Conservation (phyloP, 164 flowering plant species). For the Sedum album region DNA sequence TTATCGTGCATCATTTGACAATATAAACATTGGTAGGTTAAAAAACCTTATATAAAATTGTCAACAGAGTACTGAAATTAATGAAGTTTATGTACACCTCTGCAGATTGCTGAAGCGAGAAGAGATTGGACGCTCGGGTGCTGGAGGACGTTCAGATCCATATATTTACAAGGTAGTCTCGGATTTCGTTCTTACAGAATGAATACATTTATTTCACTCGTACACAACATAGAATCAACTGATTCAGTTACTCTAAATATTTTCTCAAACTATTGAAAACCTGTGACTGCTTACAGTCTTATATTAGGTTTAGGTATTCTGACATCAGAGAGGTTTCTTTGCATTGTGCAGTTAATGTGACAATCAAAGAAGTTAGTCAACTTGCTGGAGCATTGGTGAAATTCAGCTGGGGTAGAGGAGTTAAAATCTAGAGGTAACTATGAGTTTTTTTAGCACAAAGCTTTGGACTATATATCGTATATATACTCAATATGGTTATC, state of each 20-base stretch:
- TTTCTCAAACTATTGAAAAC: neutral
- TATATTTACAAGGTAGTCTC: slow-evolving; percentile 60
- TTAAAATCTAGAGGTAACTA: neutral
- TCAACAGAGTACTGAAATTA: neutral
- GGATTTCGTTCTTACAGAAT: too few relatives aligned
- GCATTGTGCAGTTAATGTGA: neutral
- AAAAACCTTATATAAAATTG: too few relatives aligned
- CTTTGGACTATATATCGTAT: neutral
- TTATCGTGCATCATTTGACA: neutral
- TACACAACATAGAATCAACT: neutral
- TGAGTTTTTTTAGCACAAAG: neutral
- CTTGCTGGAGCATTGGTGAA: neutral
- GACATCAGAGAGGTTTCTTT: neutral
- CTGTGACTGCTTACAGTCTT: neutral
- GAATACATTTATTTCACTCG: neutral
- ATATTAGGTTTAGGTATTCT: neutral
- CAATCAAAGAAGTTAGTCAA: neutral
- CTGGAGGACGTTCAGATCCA: slow-evolving; percentile 69
- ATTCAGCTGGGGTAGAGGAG: neutral
- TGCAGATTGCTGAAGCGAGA: slow-evolving; percentile 59
- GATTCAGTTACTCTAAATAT: too few relatives aligned
- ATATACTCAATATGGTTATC: neutral
- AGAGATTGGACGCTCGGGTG: slow-evolving; percentile 53
- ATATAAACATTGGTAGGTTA: too few relatives aligned
- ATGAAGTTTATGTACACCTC: neutral